phyloP scores from a whole-genome alignment of 2,329 filamentous ascomycete genomes.

The Elsinoe arachidis region DNA sequence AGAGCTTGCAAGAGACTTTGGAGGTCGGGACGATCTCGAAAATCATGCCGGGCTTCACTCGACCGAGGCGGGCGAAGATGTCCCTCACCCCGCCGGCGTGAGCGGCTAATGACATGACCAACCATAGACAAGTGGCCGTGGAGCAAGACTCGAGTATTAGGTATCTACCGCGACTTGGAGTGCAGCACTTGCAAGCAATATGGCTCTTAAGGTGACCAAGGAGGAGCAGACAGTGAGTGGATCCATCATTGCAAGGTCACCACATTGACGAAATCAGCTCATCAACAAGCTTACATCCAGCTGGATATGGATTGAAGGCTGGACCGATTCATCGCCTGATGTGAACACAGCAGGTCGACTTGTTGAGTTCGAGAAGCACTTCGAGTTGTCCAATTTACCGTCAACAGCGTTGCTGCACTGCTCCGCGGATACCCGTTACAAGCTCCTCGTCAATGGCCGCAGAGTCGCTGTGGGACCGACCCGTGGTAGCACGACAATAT shows the following conservation, averaged over 20 bases:
- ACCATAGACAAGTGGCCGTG: neutral
- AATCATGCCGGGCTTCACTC: neutral
- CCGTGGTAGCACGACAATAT: slow-evolving; percentile 28
- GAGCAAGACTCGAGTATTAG: neutral
- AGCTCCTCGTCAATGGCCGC: slow-evolving; percentile 33
- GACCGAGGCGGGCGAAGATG: neutral
- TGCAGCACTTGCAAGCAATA: neutral
- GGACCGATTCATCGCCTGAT: slow-evolving; percentile 26
- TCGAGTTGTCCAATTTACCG: slow-evolving; percentile 20
- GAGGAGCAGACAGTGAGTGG: neutral
- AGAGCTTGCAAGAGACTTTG: neutral
- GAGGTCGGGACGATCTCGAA: neutral
- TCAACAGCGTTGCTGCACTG: slow-evolving; percentile 22
- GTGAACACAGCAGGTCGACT: slow-evolving; percentile 29
- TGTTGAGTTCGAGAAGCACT: slow-evolving; percentile 25
- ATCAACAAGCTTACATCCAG: slow-evolving; percentile 30
- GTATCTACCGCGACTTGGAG: too few species aligned
- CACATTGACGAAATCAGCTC: slow-evolving; percentile 18
- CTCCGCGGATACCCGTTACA: slow-evolving; percentile 38
- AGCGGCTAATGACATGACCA: neutral
- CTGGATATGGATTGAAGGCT: slow-evolving; percentile 33
- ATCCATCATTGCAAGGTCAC: neutral
- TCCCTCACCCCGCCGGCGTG: neutral
- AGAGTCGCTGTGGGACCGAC: slow-evolving; percentile 32
- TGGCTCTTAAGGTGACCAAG: neutral